These are phyloP conservation scores for Ochetophila trinervis DNA, from an alignment of 306 rosid species.

Conservation along the genomic window DNA sequence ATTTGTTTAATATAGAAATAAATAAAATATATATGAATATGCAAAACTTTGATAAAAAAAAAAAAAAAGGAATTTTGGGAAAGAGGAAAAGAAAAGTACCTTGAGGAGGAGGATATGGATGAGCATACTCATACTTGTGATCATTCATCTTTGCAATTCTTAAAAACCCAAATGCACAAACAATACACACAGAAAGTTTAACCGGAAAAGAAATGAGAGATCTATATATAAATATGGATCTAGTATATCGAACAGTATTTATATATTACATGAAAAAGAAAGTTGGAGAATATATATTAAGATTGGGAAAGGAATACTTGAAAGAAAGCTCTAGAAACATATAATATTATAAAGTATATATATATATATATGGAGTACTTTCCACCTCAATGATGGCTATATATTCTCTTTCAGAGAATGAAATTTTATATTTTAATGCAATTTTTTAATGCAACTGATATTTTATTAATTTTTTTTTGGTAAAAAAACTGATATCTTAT, in stretches of 20 bases:
- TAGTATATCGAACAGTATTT: neutral
- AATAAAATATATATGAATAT: too few species aligned
- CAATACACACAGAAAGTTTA: neutral
- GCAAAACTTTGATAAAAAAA: neutral
- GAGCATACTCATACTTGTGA: constrained; percentile 54
- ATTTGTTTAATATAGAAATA: too few species aligned
- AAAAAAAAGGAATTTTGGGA: neutral
- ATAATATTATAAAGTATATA: neutral
- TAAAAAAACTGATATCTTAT: neutral
- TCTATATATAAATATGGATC: neutral
- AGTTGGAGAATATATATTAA: neutral
- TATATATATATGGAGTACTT: neutral
- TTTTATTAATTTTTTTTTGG: neutral
- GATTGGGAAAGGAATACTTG: neutral
- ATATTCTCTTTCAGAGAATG: neutral
- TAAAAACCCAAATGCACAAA: neutral
- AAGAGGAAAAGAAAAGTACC: constrained; percentile 29
- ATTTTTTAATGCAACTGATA: neutral
- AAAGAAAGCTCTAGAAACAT: constrained; percentile 6
- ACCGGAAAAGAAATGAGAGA: neutral
- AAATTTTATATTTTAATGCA: neutral
- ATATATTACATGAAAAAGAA: neutral
- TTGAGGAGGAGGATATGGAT: constrained; percentile 64
- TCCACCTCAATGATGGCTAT: neutral
- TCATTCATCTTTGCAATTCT: constrained; percentile 36